These are phyloP conservation scores for Flagelloscypha sp. DNA, from an alignment of 768 basidiomycete genomes.

Conservation along the genomic window DNA sequence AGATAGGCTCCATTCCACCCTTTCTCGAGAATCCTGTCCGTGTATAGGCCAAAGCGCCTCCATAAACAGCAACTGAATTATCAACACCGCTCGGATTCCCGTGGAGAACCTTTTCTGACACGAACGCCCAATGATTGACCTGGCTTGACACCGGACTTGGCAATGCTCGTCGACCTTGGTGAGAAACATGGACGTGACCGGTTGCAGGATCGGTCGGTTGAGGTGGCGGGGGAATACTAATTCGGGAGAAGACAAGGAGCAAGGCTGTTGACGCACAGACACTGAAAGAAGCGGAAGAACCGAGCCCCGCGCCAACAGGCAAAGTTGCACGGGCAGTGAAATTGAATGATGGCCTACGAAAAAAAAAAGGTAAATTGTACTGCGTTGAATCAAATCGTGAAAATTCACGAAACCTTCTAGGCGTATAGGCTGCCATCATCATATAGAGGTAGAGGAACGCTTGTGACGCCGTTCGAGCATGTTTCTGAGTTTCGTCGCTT, in stretches of 20 bases:
- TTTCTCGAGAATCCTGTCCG: constrained; percentile 69
- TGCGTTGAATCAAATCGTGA: constrained; percentile 9
- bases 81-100: constrained; percentile 97
- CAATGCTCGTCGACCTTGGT: constrained; percentile 59
- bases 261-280: constrained; percentile 76
- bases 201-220: constrained; percentile 33
- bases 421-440: constrained; percentile 58
- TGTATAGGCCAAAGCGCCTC: constrained; percentile 88
- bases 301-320: constrained; percentile 92
- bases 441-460: constrained; percentile 95
- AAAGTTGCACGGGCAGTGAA: constrained; percentile 82
- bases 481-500: constrained; percentile 25
- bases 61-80: constrained; percentile 88
- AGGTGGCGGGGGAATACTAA: constrained; percentile 48
- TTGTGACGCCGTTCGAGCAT: constrained; percentile 36
- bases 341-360: constrained; percentile 61
- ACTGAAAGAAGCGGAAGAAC: constrained; percentile 95
- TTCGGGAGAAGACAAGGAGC: constrained; percentile 65
- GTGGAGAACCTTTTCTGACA: constrained; percentile 92
- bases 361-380: constrained; percentile 11
- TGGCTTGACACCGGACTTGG: constrained; percentile 58
- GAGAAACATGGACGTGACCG: constrained; percentile 54
- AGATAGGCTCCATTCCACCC: constrained; percentile 77
- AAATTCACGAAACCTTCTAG: constrained; percentile 37
- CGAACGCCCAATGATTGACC: constrained; percentile 89